These are phyloP conservation scores for Dendrobium chrysotoxum DNA, from an alignment of 106 monocot genomes.

Conservation along the genomic window DNA sequence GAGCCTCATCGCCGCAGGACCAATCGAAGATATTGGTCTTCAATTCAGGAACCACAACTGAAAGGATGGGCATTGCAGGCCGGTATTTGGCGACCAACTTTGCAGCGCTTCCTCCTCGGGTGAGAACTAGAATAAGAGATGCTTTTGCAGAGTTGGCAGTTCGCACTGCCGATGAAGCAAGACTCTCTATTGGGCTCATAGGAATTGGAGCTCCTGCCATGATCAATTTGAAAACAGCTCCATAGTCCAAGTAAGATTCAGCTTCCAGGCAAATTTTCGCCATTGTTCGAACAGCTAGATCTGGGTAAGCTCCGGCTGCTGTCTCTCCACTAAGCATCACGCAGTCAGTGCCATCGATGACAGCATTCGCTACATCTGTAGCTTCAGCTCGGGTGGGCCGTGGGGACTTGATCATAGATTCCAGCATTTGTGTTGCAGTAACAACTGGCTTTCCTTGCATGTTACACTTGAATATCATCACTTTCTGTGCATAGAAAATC, in stretches of 20 bases:
- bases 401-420: conserved; percentile 37
- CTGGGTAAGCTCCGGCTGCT: conserved; percentile 52
- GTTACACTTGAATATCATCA: conserved; percentile 35
- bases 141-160: conserved; percentile 35
- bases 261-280: conserved; percentile 45
- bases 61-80: conserved; percentile 38
- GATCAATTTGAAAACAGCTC: conserved; percentile 28
- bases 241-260: conserved; percentile 32
- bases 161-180: conserved; percentile 45
- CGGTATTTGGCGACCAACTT: conserved; percentile 55
- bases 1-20: conserved; percentile 33
- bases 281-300: conserved; percentile 46
- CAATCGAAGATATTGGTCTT: conserved; percentile 30
- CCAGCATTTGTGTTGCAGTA: conserved; percentile 33
- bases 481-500: conserved; percentile 43
- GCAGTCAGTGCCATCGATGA: conserved; percentile 20
- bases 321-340: conserved; percentile 41
- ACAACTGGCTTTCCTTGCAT: conserved; percentile 33
- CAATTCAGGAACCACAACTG: conserved; percentile 47
- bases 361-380: conserved; percentile 15
- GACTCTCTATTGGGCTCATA: conserved; percentile 53
- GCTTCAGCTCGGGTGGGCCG: conserved; percentile 34
- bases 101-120: conserved; percentile 44
- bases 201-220: conserved; percentile 25
- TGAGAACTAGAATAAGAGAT: conserved; percentile 41